Evolutionary conservation across 495 filamentous ascomycete genomes (phyloP), one percentile per base, ranked within the genome.

Genomic region (Neurospora terricola): DNA sequence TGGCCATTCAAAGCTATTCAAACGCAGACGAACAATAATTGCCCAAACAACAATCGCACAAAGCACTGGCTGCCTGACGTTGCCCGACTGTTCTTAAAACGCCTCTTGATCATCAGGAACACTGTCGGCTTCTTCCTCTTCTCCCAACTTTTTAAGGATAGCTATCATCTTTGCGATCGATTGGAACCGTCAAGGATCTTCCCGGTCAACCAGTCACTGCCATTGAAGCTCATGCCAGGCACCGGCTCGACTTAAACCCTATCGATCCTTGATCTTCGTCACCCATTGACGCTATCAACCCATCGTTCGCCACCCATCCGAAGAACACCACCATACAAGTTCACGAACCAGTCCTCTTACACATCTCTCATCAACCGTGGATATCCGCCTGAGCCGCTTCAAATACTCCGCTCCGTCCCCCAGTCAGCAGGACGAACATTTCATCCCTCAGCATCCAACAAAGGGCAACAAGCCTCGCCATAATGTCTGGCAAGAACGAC

Each of bases 1-100:
- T 59, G 59, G 54, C 71, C 71, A 69, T 72, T 69, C 21, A 69
- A 18, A 21, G 21, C 30, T 69, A 42, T 37, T 23, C 37, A 69
- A 72, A 72, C 39, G 6, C 54, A 8, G 12, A 66, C 54, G 54
- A 66, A 66, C 54, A 66, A 66, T 66, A 66, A 66, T 66, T 66
- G 27, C 54, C 54, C 54, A 66, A 66, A 72, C 71, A 38, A 38
- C 71, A 72, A 72, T 72, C 45, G 36, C 54, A 72, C 54, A 72
- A 69, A 69, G 71, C 23, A 69, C 18, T 69, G 71, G 54, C 36
- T 68, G 71, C 71, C 71, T 72, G 71, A 72, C 71, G 54, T 38
- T 72, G 54, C 54, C 59, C 71, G 71, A 69, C 71, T 69, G 27
- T 39, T 69, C 59, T 69, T 69, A 68, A n/a, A n/a, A 69, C 54